These are phyloP conservation scores for Leishmania major DNA, from an alignment of 208 protist species.

Conservation along the genomic window DNA sequence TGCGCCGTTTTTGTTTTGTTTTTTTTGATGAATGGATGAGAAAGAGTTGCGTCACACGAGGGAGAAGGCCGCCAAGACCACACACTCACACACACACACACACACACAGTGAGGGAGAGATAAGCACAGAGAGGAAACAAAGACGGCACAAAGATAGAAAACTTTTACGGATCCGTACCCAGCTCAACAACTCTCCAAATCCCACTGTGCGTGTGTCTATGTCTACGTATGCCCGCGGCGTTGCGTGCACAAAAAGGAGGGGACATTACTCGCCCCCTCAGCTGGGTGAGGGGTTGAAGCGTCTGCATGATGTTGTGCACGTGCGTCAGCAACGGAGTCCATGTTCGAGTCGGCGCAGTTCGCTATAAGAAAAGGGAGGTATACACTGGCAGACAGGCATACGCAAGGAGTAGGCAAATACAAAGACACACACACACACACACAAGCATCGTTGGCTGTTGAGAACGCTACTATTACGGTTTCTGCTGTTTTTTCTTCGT, in stretches of 20 bases:
- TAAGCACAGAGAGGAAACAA: not conserved
- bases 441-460: not conserved
- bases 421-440: not conserved
- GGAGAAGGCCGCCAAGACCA: not conserved
- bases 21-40: not conserved
- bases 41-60: not conserved
- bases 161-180: not conserved
- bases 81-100: not conserved
- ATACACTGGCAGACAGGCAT: not conserved
- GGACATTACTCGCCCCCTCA: not conserved
- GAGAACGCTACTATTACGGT: not conserved
- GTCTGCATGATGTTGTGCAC: not conserved
- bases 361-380: not conserved
- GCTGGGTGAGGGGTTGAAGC: not conserved
- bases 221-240: not conserved
- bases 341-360: constrained; percentile 6
- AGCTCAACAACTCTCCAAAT: not conserved
- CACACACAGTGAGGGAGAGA: not conserved
- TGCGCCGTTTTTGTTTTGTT: not conserved
- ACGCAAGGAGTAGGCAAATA: not conserved
- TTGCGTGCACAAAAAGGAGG: not conserved
- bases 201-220: not conserved
- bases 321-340: too few species aligned
- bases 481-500: not conserved
- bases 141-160: not conserved